Conservation (phyloP, 768 basidiomycete species). For the Xerocomellus amylosporus region DNA sequence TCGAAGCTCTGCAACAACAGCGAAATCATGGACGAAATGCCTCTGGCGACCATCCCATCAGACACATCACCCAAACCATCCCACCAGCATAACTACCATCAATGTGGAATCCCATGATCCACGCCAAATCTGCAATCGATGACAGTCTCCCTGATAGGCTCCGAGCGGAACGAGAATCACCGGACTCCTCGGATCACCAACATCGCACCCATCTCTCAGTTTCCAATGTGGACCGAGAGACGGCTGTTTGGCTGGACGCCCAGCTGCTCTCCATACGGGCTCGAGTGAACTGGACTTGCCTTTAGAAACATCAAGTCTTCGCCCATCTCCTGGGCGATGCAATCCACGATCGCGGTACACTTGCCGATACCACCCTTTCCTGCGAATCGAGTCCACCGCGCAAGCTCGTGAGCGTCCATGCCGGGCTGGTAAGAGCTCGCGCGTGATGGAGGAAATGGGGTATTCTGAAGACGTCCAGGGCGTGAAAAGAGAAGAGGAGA, state of each 20-base stretch:
- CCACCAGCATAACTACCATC: background rate
- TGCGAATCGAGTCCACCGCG: constrained; percentile 82
- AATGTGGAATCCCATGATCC: background rate
- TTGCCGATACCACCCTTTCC: constrained; percentile 82
- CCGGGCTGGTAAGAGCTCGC: background rate
- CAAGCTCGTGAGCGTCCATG: constrained; percentile 72
- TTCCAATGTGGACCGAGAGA: background rate
- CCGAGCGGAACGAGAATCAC: background rate
- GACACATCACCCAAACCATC: background rate
- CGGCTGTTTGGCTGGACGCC: background rate
- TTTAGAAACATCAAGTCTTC: constrained; percentile 84
- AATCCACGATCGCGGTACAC: constrained; percentile 71
- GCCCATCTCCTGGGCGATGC: constrained; percentile 65
- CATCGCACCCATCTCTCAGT: background rate
- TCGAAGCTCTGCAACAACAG: too few species aligned
- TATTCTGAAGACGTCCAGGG: background rate
- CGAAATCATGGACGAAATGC: too few species aligned
- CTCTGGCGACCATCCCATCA: background rate
- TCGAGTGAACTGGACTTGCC: constrained; percentile 37
- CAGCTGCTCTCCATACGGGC: background rate
- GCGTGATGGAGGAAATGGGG: background rate
- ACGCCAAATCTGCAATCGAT: background rate
- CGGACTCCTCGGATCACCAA: background rate
- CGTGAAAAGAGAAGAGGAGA: background rate
- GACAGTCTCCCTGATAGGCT: background rate